phyloP scores from a whole-genome alignment of 179 eudicot species.

The Sideroxylon spinosum region DNA sequence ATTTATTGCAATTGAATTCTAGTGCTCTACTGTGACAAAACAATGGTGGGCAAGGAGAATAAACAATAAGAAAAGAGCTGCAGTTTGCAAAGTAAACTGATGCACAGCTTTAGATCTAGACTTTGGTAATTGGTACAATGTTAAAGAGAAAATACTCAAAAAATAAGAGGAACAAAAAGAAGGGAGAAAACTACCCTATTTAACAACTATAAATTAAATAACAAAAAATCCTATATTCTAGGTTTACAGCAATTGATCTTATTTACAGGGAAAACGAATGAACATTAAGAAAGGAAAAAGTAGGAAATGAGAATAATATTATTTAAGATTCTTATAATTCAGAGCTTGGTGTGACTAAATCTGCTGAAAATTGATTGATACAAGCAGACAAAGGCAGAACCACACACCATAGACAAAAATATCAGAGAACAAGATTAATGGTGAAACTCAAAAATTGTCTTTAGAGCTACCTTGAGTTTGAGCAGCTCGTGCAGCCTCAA shows the following conservation, averaged over 20 bases:
- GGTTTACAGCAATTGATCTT: background rate
- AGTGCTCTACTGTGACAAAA: background rate
- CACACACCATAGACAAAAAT: background rate
- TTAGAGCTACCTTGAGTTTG: constrained; percentile 73
- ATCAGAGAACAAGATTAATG: background rate
- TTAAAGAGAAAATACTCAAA: background rate
- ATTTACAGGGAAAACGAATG: background rate
- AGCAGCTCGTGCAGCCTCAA: constrained; percentile 81
- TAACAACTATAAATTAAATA: too few species aligned
- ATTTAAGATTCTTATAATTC: background rate
- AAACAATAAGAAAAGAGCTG: too few species aligned
- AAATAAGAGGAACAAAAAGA: background rate
- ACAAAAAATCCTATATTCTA: background rate
- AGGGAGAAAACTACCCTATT: background rate
- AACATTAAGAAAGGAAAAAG: background rate
- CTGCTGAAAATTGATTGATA: background rate
- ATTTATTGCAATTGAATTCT: constrained; percentile 4
- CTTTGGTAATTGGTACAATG: background rate
- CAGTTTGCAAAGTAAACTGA: too few species aligned
- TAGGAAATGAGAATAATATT: background rate
- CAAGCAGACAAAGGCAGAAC: background rate
- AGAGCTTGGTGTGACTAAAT: background rate
- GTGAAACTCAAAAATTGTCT: background rate
- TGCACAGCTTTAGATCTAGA: too few species aligned
- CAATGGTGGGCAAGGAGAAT: background rate